Evolutionary conservation across 1,284 basidiomycete species (phyloP).

Genomic region (Trichosporon sp.): DNA sequence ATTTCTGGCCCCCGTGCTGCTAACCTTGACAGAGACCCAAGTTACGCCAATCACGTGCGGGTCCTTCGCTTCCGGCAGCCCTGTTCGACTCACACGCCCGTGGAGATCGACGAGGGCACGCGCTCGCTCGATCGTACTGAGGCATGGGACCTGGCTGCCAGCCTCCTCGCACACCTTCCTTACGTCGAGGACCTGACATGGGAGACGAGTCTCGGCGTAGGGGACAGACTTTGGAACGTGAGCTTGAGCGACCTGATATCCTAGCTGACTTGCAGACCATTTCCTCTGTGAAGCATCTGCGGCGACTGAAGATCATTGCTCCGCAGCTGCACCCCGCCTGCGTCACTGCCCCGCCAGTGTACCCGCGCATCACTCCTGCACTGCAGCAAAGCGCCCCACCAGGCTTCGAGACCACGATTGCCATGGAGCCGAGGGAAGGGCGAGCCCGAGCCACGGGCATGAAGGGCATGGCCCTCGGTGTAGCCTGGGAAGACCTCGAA

Average conservation of each 20-base stretch:
- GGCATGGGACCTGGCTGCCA: slow-evolving; percentile 26
- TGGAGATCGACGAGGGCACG: slow-evolving; percentile 22
- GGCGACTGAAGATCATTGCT: slow-evolving; percentile 19
- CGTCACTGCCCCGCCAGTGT: background rate
- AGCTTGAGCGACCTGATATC: background rate
- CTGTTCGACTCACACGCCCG: slow-evolving; percentile 25
- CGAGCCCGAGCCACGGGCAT: slow-evolving; percentile 26
- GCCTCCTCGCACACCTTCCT: slow-evolving; percentile 24
- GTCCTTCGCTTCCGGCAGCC: slow-evolving; percentile 30
- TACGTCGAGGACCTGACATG: slow-evolving; percentile 27
- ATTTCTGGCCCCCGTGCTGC: too few relatives aligned
- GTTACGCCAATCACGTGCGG: slow-evolving; percentile 27
- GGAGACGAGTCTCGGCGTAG: slow-evolving; percentile 33
- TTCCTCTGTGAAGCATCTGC: slow-evolving; percentile 14
- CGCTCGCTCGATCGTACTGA: slow-evolving; percentile 26
- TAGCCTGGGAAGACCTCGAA: slow-evolving; percentile 39
- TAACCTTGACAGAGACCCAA: slow-evolving; percentile 14
- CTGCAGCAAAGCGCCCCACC: slow-evolving; percentile 21
- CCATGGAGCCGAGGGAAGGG: background rate
- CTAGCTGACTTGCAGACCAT: slow-evolving; percentile 25
- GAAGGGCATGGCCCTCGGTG: slow-evolving; percentile 32
- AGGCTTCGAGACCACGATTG: slow-evolving; percentile 2
- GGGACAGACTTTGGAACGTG: slow-evolving; percentile 27
- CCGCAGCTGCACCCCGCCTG: slow-evolving; percentile 24
- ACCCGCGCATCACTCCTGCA: slow-evolving; percentile 27